Percentiles rank a stretch among this genome's conserved stretches.
Conservation (phyloP, 2,329 filamentous ascomycete species). For the Coniochaeta prunicola region DNA sequence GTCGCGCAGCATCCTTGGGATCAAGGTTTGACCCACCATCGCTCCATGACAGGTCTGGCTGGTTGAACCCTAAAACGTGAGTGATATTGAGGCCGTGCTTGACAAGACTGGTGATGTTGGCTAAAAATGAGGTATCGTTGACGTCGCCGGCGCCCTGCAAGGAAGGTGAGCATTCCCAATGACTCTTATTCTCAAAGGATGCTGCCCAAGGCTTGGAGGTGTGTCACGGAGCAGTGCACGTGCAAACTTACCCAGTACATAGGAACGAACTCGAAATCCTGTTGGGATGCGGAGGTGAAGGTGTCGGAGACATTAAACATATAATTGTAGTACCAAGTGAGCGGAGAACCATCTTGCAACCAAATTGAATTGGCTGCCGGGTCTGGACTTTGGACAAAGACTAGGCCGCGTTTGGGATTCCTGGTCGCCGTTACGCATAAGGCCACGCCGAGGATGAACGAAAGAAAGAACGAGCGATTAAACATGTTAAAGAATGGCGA, state of each 20-base stretch:
- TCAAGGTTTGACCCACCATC: slow-evolving; percentile 56
- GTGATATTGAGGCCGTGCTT: slow-evolving; percentile 46
- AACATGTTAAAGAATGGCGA: background rate
- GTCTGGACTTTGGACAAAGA: slow-evolving; percentile 51
- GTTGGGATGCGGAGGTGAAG: slow-evolving; percentile 39
- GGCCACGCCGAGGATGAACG: background rate
- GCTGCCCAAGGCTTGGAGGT: background rate
- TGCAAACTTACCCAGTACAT: slow-evolving; percentile 64
- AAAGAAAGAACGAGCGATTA: background rate
- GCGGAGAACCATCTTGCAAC: slow-evolving; percentile 43
- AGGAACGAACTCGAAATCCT: slow-evolving; percentile 63
- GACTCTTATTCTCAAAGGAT: background rate
- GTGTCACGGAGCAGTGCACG: background rate
- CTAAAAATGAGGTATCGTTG: slow-evolving; percentile 51
- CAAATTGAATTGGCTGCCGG: slow-evolving; percentile 53
- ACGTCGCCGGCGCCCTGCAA: slow-evolving; percentile 22
- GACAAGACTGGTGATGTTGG: slow-evolving; percentile 48
- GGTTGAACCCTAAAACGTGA: slow-evolving; percentile 70
- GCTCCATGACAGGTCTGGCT: slow-evolving; percentile 53
- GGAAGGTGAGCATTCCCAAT: slow-evolving; percentile 4
- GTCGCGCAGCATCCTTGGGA: slow-evolving; percentile 51
- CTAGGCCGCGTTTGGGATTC: slow-evolving; percentile 60
- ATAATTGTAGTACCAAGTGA: slow-evolving; percentile 87
- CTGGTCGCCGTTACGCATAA: background rate
- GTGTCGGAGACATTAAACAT: slow-evolving; percentile 42